Evolutionary conservation across 2,329 filamentous ascomycete genomes (phyloP).

Genomic region (Talaromyces sp.): DNA sequence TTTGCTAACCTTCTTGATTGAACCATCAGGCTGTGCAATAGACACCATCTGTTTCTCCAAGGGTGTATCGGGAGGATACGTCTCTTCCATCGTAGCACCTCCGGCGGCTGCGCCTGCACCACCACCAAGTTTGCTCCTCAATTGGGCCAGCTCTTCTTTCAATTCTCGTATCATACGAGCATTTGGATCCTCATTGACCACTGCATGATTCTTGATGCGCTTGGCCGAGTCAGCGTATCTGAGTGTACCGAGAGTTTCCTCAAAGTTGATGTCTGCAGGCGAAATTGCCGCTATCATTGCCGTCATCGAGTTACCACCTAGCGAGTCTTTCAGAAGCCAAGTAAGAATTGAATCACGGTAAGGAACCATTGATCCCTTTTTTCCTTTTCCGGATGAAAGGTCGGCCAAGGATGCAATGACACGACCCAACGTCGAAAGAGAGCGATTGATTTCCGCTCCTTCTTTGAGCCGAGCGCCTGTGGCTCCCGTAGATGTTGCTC

Average conservation of each 20-base stretch:
- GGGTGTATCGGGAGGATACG: constrained; percentile 89
- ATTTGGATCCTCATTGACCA: constrained; percentile 98
- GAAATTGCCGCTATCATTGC: constrained; percentile 99
- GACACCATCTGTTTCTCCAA: constrained; percentile 95
- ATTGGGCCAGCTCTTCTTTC: constrained; percentile 84
- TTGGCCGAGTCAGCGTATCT: constrained; percentile 97
- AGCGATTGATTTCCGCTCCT: constrained; percentile 97
- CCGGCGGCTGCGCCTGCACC: constrained; percentile 34
- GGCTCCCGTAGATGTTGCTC: constrained; percentile 94
- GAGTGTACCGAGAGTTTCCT: constrained; percentile 92
- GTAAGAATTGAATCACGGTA: constrained; percentile 96
- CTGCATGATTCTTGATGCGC: constrained; percentile 99
- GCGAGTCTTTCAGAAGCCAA: constrained; percentile 93
- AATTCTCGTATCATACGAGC: constrained; percentile 97
- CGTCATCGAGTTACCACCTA: constrained; percentile 98
- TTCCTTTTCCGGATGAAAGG: constrained; percentile 77
- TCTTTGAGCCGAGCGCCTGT: constrained; percentile 94
- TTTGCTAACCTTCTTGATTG: constrained; percentile 92
- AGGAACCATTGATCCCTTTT: constrained; percentile 71
- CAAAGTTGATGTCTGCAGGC: constrained; percentile 97
- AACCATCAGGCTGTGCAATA: constrained; percentile 80
- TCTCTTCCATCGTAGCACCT: constrained; percentile 62
- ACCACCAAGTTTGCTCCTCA: constrained; percentile 77
- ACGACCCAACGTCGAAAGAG: constrained; percentile 89
- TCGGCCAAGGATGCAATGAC: constrained; percentile 96